These are phyloP conservation scores for Talaromyces sp. DNA, from an alignment of 2,329 filamentous ascomycete species.

Conservation along the genomic window DNA sequence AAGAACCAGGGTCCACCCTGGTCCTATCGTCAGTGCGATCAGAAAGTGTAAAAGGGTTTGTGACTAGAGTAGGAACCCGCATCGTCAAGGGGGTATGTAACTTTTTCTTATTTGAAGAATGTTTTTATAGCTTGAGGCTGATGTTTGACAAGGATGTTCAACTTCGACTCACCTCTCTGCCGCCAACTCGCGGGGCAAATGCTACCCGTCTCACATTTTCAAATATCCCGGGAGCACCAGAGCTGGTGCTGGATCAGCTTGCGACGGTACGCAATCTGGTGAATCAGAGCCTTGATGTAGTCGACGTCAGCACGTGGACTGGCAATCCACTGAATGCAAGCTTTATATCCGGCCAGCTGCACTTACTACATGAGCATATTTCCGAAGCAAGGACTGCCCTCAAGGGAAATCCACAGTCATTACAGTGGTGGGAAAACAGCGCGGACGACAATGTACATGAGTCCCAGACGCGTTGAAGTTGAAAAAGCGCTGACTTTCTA, in stretches of 20 bases:
- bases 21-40: constrained; percentile 81
- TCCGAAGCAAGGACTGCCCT: constrained; percentile 54
- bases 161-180: constrained; percentile 57
- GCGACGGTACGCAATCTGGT: constrained; percentile 68
- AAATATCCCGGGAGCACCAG: constrained; percentile 48
- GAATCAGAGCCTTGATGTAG: constrained; percentile 75
- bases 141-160: constrained; percentile 57
- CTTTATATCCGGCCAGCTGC: constrained; percentile 54
- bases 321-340: constrained; percentile 56
- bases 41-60: constrained; percentile 84
- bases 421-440: constrained; percentile 52
- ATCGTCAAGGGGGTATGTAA: constrained; percentile 78
- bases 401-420: constrained; percentile 48
- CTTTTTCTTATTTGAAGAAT: not conserved
- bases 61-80: constrained; percentile 83
- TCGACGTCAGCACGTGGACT: constrained; percentile 69
- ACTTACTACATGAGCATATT: constrained; percentile 55
- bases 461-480: not conserved
- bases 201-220: constrained; percentile 50
- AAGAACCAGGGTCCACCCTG: constrained; percentile 79
- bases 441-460: constrained; percentile 51
- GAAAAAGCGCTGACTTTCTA: not conserved
- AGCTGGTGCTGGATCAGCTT: constrained; percentile 62
- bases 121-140: not conserved
- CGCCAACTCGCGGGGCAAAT: constrained; percentile 46